Base-by-base conservation (phyloP, 768 basidiomycete species). In the Auriscalpium vulgare region DNA sequence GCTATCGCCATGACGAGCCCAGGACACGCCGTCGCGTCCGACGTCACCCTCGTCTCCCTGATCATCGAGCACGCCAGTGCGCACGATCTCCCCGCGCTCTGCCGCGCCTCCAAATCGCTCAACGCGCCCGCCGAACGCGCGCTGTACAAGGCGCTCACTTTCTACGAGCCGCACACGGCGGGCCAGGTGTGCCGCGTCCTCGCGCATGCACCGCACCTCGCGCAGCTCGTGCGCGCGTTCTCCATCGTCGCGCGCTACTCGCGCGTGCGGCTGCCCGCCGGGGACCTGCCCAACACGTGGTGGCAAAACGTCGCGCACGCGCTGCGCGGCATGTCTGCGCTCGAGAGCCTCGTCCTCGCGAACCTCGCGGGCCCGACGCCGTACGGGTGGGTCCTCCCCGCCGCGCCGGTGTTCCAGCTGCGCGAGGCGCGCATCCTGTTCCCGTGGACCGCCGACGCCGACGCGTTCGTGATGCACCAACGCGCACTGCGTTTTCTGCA, bases 381-480 rank as follows among this genome's bases (percentile, higher is more conserved):
- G 6, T 11, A 76, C 59, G 67, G 72, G 16, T 82, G 79, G 79
- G 65, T 83, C 17, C 65, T 83, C 60, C 68, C 72, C 47, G 64
- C 68, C 2, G 59, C 70, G 2, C 65, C 71, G 49, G 69, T 14
- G 6, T 83, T 82, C 68, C 75, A 75, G 53, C 74, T 84, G 21
- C 68, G 64, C 47, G 79, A 83, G 47, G 73, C 76, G 4, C 73
- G 70, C 23, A 63, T 84, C n/a, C 70, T 72, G 47, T 71, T 82
- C 50, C 59, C 67, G 7, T 84, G 82, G 80, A 79, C 81, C 60
- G 46, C 57, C 0, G 64, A 74, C 48, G 53, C 78, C 9, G 73
- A 75, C 53, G 67, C 69, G 14, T 85, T 85, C 66, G 68, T 84
- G 34, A 68, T 75, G 54, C 66, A 64, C 50, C 81, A 84, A 63